These are phyloP conservation scores for Aspergillus steynii DNA, from an alignment of 495 filamentous ascomycete species.

Conservation along the genomic window DNA sequence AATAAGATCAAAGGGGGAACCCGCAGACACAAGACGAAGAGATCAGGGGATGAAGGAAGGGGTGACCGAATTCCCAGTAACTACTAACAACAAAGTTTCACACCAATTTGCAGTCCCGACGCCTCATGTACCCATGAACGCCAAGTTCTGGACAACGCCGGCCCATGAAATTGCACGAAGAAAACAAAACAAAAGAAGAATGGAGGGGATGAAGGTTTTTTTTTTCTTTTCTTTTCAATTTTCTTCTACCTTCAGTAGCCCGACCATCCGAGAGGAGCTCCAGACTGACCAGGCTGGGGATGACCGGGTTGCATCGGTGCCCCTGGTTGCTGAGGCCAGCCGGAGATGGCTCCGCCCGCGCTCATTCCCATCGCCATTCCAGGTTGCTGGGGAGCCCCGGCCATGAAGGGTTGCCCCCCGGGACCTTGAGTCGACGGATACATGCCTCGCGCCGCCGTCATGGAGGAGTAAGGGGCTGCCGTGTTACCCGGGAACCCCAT, in stretches of 20 bases:
- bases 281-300: constrained; percentile 45
- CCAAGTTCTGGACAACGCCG: constrained; percentile 33
- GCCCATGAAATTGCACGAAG: constrained; percentile 11
- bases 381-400: constrained; percentile 39
- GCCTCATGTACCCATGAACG: constrained; percentile 24
- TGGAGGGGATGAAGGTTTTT: neutral
- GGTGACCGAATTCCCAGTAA: constrained; percentile 9
- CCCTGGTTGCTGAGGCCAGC: constrained; percentile 39
- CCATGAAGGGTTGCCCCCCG: constrained; percentile 42
- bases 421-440: constrained; percentile 43
- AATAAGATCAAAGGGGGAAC: constrained; percentile 14
- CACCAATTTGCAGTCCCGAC: constrained; percentile 12
- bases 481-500: constrained; percentile 42
- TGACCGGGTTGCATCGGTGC: constrained; percentile 46
- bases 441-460: constrained; percentile 39
- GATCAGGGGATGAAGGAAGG: neutral
- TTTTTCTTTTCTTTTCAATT: constrained; percentile 8
- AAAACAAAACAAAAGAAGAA: neutral
- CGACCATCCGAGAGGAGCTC: constrained; percentile 47
- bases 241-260: constrained; percentile 33
- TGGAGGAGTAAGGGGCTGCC: constrained; percentile 37
- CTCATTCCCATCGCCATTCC: constrained; percentile 45
- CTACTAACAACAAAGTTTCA: constrained; percentile 7
- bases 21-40: neutral
- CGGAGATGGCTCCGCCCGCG: constrained; percentile 38